Evolutionary conservation across 129 eudicot species (phyloP).

Genomic region (Logfia minima): DNA sequence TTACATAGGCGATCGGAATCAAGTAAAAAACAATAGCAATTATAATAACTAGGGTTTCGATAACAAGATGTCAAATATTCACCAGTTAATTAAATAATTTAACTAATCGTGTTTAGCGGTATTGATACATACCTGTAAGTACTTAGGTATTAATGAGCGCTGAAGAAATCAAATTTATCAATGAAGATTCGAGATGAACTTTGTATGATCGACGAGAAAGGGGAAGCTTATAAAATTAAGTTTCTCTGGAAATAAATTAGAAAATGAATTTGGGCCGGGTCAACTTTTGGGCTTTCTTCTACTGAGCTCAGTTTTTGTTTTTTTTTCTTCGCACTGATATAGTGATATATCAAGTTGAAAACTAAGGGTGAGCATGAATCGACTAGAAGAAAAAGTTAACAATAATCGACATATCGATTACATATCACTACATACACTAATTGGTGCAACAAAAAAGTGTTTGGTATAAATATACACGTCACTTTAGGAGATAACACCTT

Average conservation of each 20-base stretch:
- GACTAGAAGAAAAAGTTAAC: too few relatives aligned
- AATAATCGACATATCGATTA: too few relatives aligned
- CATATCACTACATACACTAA: too few relatives aligned
- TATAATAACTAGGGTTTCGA: conserved; percentile 5
- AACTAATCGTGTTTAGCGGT: not conserved
- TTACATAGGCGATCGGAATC: not conserved
- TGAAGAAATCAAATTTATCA: not conserved
- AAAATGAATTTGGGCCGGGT: not conserved
- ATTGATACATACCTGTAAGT: not conserved
- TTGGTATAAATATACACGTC: too few relatives aligned
- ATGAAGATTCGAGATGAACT: not conserved
- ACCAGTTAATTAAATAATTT: not conserved
- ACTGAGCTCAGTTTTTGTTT: not conserved
- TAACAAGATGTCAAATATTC: not conserved
- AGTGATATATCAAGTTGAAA: too few relatives aligned
- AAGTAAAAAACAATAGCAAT: not conserved
- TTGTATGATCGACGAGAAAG: not conserved
- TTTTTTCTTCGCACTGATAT: too few relatives aligned
- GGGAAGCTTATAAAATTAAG: not conserved
- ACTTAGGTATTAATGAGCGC: not conserved
- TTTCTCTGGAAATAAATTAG: not conserved
- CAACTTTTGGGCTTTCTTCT: not conserved
- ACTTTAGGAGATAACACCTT: too few relatives aligned
- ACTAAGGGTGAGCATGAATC: too few relatives aligned
- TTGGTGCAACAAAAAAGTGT: too few relatives aligned